phyloP scores from a whole-genome alignment of 129 eudicot genomes.

The Tanacetum coccineum region DNA sequence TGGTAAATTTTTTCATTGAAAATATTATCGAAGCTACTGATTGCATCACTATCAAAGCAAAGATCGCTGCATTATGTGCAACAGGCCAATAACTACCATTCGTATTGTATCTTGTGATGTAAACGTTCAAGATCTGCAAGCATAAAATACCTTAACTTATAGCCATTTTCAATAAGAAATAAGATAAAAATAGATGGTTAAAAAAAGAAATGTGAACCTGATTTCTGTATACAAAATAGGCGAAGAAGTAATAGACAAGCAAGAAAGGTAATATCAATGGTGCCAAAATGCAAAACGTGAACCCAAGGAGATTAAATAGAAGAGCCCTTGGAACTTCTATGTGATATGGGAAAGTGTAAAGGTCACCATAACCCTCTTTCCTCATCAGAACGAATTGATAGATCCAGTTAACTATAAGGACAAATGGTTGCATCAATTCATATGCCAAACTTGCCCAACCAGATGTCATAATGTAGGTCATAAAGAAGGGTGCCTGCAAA shows the following conservation, averaged over 20 bases:
- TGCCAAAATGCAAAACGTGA: slow-evolving; percentile 62
- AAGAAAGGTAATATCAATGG: slow-evolving; percentile 85
- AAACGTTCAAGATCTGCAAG: slow-evolving; percentile 84
- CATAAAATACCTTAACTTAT: neutral
- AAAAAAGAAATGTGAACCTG: slow-evolving; percentile 42
- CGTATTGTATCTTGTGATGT: slow-evolving; percentile 64
- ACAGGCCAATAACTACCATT: slow-evolving; percentile 92
- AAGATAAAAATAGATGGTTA: neutral
- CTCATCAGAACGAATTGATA: slow-evolving; percentile 47
- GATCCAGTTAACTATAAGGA: slow-evolving; percentile 60
- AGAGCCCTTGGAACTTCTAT: slow-evolving; percentile 85
- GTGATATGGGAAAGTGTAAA: slow-evolving; percentile 82
- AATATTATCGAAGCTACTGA: slow-evolving; percentile 73
- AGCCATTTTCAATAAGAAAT: neutral
- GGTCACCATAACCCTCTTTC: slow-evolving; percentile 46
- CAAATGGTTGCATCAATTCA: slow-evolving; percentile 77
- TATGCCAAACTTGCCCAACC: slow-evolving; percentile 94
- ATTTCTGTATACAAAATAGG: slow-evolving; percentile 81
- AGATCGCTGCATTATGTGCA: slow-evolving; percentile 63
- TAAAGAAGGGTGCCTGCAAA: slow-evolving; percentile 86
- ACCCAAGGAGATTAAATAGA: slow-evolving; percentile 82
- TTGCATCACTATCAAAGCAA: slow-evolving; percentile 76
- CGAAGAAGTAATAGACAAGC: slow-evolving; percentile 80
- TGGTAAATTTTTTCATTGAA: slow-evolving; percentile 50
- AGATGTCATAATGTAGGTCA: slow-evolving; percentile 80